Evolutionary conservation across 164 flowering plant species (phyloP).

Genomic region (Nelumbo lutea): DNA sequence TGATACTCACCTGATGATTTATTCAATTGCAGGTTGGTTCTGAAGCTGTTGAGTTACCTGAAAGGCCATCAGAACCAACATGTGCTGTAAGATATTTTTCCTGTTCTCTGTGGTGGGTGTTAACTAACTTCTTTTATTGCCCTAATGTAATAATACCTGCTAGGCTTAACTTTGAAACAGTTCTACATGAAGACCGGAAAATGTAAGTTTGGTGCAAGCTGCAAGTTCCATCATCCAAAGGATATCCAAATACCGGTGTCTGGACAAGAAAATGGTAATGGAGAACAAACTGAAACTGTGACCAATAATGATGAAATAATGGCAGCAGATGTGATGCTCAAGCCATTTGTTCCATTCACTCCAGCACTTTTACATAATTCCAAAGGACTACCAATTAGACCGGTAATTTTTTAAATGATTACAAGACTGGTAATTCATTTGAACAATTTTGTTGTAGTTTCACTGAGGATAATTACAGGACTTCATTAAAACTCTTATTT

Average conservation of each 20-base stretch:
- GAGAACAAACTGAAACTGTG: constrained; percentile 26
- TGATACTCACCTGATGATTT: not conserved
- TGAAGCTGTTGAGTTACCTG: constrained; percentile 55
- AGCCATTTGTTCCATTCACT: constrained; percentile 28
- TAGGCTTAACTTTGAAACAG: constrained; percentile 28
- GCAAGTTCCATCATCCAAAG: constrained; percentile 96
- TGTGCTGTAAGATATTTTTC: constrained; percentile 64
- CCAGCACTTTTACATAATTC: constrained; percentile 68
- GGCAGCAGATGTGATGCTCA: constrained; percentile 26
- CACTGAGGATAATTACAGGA: no score
- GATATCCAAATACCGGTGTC: constrained; percentile 40
- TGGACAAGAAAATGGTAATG: constrained; percentile 35
- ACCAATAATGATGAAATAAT: constrained; percentile 16
- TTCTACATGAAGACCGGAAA: constrained; percentile 89
- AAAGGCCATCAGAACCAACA: constrained; percentile 81
- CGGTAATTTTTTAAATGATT: constrained; percentile 34
- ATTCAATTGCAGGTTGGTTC: constrained; percentile 34
- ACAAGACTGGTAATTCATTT: not conserved
- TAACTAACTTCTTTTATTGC: not conserved
- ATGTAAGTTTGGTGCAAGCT: constrained; percentile 79
- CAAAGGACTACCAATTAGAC: constrained; percentile 91
- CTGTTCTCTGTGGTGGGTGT: not conserved
- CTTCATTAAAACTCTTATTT: no score
- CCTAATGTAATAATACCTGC: constrained; percentile 5
- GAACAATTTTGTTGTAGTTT: no score